Base-by-base conservation (phyloP, 768 basidiomycete genomes). In the Boletus rex-veris region DNA sequence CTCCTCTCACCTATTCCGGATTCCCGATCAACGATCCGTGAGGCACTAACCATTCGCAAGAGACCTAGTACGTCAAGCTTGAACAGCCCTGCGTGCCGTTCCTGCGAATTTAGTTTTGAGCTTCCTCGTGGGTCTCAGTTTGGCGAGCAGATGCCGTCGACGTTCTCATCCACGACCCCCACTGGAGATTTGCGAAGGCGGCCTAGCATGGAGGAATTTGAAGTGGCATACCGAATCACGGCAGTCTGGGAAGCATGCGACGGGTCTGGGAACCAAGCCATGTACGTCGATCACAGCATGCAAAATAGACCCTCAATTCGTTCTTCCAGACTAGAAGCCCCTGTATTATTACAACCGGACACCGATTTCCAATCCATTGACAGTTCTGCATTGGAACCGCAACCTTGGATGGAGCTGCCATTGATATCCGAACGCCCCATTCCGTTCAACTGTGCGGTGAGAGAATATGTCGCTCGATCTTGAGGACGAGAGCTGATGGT, bases 401-500 rank as follows among this genome's bases (percentile, higher is more conserved):
- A 77, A 38, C 78, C 80, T 0, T 90, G 88, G 87, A 61, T 87
- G 19, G 88, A 89, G 65, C 79, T 85, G 67, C 82, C 85, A 35
- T 68, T 90, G 39, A 78, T 75, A 52, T 72, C 82, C 2, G 86
- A 88, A 61, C 78, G 85, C 24, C 75, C 77, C 0, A 76, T 87
- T 21, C 81, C 86, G 4, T 82, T 85, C 64, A 77, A 75, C 36
- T 86, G 84, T 66, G 86, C 82, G 21, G 88, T 88, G 59, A 66
- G 86, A 75, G 6, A 21, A n/a, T 35, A 4, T 28, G 15, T 21
- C 14, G 3, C 12, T 48, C 55, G 2, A 7, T 37, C 21, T 35
- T 26, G n/a, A 36, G 39, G 33, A 24, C 38, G 49, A 36, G 26
- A 18, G 26, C 54, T 50, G 40, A 53, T 43, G 37, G 46, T 48